Evolutionary conservation across 345 rosid species (phyloP).

Genomic region (Laguncularia racemosa): DNA sequence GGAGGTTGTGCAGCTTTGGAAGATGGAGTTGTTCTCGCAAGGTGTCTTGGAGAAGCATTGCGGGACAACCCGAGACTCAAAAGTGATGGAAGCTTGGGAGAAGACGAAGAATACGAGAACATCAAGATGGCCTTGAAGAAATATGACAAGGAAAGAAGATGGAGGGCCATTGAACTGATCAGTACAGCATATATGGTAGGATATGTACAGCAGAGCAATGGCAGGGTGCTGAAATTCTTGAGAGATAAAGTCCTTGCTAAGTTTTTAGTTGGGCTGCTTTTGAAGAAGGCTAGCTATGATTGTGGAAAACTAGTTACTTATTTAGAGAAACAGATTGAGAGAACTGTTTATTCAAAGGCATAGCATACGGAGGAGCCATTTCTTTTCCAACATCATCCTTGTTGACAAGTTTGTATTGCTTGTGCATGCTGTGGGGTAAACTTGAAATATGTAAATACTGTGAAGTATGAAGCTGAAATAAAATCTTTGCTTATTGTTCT

Average conservation of each 20-base stretch:
- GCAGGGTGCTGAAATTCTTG: constrained; percentile 23
- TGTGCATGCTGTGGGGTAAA: too few relatives aligned
- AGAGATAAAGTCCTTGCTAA: constrained; percentile 34
- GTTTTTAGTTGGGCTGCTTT: constrained; percentile 19
- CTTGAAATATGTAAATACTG: too few relatives aligned
- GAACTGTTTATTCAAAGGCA: too few relatives aligned
- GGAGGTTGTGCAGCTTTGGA: constrained; percentile 26
- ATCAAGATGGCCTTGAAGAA: constrained; percentile 36
- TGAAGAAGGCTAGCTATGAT: constrained; percentile 36
- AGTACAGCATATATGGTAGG: constrained; percentile 42
- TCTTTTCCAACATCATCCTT: too few relatives aligned
- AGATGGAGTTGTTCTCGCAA: constrained; percentile 24
- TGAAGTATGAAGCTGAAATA: too few relatives aligned
- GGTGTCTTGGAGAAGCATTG: constrained; percentile 20
- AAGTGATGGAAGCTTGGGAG: constrained; percentile 1
- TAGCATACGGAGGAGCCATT: too few relatives aligned
- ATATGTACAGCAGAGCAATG: constrained; percentile 34
- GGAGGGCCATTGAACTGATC: constrained; percentile 59
- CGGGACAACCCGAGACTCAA: not conserved
- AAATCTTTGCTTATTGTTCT: too few relatives aligned
- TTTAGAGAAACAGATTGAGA: too few relatives aligned
- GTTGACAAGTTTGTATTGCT: too few relatives aligned
- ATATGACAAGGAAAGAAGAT: constrained; percentile 45
- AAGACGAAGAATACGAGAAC: constrained; percentile 11
- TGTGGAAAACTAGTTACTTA: constrained; percentile 26